These are phyloP conservation scores for Solanum lycopersicoides DNA, from an alignment of 257 asterid genomes.

Conservation along the genomic window DNA sequence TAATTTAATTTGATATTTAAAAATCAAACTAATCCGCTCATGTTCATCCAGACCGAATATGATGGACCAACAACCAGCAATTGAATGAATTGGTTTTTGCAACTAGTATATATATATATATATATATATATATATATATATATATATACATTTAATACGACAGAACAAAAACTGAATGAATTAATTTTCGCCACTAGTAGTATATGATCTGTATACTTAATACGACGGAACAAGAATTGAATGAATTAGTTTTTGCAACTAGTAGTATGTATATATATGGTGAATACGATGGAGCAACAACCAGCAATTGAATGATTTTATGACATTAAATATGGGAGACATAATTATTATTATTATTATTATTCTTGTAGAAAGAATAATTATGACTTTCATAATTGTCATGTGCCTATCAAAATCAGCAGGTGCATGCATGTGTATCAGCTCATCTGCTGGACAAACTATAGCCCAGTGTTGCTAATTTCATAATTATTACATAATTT, in stretches of 20 bases:
- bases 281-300: not conserved
- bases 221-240: not conserved
- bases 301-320: not conserved
- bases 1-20: too few relatives aligned
- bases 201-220: too few relatives aligned
- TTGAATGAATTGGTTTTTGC: not conserved
- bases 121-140: too few relatives aligned
- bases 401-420: slow-evolving; percentile 14
- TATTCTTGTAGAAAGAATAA: not conserved
- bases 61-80: not conserved
- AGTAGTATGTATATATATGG: not conserved
- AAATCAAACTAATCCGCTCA: too few relatives aligned
- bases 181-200: not conserved
- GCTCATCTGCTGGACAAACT: not conserved
- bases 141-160: too few relatives aligned
- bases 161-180: too few relatives aligned
- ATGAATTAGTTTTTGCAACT: not conserved
- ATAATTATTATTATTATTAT: not conserved
- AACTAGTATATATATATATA: too few relatives aligned
- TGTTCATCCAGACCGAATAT: not conserved
- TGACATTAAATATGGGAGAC: not conserved
- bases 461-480: not conserved
- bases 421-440: not conserved
- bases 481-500: not conserved
- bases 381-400: not conserved